phyloP scores from a whole-genome alignment of 192 early-diverging fungal genomes.

The Linnemannia hyalina region DNA sequence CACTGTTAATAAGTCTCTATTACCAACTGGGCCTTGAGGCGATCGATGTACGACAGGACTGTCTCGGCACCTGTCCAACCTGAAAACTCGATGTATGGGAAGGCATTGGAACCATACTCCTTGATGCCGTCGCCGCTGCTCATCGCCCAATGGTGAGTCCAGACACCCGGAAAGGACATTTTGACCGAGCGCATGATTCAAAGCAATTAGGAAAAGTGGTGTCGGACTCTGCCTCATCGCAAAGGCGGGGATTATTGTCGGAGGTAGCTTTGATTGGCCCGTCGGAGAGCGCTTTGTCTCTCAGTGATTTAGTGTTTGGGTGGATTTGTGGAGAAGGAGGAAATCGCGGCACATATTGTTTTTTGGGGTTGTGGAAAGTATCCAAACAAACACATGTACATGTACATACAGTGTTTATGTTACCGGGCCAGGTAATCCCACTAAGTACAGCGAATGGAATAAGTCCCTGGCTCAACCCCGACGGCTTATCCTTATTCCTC shows the following conservation, averaged over 20 bases:
- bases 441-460: not conserved
- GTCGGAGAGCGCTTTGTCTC: slow-evolving; percentile 1
- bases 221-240: not conserved
- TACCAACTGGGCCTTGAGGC: too few relatives aligned
- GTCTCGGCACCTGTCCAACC: too few relatives aligned
- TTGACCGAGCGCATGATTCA: not conserved
- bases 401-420: slow-evolving; percentile 5
- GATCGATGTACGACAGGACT: too few relatives aligned
- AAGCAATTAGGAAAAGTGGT: not conserved
- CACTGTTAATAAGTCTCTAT: too few relatives aligned
- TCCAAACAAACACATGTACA: slow-evolving; percentile 10
- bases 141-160: too few relatives aligned
- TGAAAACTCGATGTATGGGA: too few relatives aligned
- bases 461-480: slow-evolving; percentile 9
- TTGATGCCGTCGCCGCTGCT: too few relatives aligned
- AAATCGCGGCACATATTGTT: not conserved
- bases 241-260: slow-evolving; percentile 9
- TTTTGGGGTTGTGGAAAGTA: slow-evolving; percentile 1
- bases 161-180: not conserved
- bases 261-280: slow-evolving; percentile 4
- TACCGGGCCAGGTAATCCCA: not conserved
- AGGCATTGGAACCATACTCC: too few relatives aligned
- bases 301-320: not conserved
- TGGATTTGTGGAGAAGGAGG: slow-evolving; percentile 16
- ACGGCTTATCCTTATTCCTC: slow-evolving; percentile 18